phyloP scores from a whole-genome alignment of 306 rosid genomes.

The Corylus heterophylla region DNA sequence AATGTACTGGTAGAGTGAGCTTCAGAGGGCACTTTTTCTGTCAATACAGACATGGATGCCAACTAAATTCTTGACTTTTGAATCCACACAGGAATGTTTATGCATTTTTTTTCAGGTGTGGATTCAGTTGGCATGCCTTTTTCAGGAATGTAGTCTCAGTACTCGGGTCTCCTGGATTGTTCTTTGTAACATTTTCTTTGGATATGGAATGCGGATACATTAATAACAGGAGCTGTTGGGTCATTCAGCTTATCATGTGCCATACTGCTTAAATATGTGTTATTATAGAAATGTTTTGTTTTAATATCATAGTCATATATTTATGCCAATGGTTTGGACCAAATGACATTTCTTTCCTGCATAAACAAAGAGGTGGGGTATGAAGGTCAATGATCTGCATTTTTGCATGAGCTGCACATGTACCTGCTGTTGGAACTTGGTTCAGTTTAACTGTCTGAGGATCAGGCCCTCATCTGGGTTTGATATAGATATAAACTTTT shows the following conservation, averaged over 20 bases:
- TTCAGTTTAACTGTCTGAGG: neutral
- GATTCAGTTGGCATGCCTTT: neutral
- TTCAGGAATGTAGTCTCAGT: neutral
- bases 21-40: neutral
- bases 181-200: neutral
- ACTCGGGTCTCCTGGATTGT: neutral
- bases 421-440: neutral
- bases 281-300: neutral
- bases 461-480: neutral
- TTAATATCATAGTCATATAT: neutral
- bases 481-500: neutral
- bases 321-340: conserved; percentile 1
- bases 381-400: neutral
- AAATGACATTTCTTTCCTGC: neutral
- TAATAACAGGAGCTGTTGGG: neutral
- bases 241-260: neutral
- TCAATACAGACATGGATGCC: neutral
- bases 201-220: neutral
- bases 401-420: neutral
- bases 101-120: neutral
- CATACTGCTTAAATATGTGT: neutral
- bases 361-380: neutral
- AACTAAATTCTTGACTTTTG: neutral
- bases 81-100: no score
- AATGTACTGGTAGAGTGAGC: neutral